Percentiles rank a stretch among this genome's conserved stretches.
Evolutionary conservation across 306 rosid genomes (phyloP).

Genomic region (Corylus heterophylla): DNA sequence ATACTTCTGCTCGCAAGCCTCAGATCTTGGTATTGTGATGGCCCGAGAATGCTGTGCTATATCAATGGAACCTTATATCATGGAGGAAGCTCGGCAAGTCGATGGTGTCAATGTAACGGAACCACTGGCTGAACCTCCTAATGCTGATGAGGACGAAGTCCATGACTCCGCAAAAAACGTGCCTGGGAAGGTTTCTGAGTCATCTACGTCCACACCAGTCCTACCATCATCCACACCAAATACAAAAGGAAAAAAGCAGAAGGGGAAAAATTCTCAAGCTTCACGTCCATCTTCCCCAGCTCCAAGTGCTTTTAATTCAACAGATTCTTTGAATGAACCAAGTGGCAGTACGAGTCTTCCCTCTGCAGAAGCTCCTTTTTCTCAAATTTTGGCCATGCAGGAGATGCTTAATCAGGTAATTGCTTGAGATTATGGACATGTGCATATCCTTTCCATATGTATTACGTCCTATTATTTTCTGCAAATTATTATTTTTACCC

Average conservation of each 20-base stretch:
- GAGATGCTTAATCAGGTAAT: conserved; percentile 82
- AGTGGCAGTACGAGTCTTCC: conserved; percentile 56
- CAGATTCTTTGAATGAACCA: conserved; percentile 59
- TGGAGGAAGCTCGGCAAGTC: conserved; percentile 54
- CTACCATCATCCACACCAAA: conserved; percentile 49
- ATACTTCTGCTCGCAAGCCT: conserved; percentile 86
- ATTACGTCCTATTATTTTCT: too few species aligned
- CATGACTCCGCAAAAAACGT: conserved; percentile 58
- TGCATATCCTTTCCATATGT: too few species aligned
- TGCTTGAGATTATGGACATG: not conserved
- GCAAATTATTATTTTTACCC: too few species aligned
- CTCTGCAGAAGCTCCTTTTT: conserved; percentile 49
- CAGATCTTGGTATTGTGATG: conserved; percentile 97
- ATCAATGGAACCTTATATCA: conserved; percentile 55
- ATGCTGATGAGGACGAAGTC: conserved; percentile 56
- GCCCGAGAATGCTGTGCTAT: conserved; percentile 73
- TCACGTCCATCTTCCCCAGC: conserved; percentile 54
- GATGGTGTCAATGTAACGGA: conserved; percentile 44
- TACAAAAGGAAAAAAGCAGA: conserved; percentile 73
- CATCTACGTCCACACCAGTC: conserved; percentile 42
- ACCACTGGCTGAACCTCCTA: conserved; percentile 42
- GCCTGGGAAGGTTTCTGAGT: conserved; percentile 60
- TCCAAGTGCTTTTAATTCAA: conserved; percentile 50
- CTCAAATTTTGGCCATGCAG: conserved; percentile 75
- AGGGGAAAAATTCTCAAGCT: conserved; percentile 74